Percentiles rank a stretch among this genome's conserved stretches.
Evolutionary conservation across 2,329 filamentous ascomycete genomes (phyloP).

Genomic region (Periconia macrospinosa): DNA sequence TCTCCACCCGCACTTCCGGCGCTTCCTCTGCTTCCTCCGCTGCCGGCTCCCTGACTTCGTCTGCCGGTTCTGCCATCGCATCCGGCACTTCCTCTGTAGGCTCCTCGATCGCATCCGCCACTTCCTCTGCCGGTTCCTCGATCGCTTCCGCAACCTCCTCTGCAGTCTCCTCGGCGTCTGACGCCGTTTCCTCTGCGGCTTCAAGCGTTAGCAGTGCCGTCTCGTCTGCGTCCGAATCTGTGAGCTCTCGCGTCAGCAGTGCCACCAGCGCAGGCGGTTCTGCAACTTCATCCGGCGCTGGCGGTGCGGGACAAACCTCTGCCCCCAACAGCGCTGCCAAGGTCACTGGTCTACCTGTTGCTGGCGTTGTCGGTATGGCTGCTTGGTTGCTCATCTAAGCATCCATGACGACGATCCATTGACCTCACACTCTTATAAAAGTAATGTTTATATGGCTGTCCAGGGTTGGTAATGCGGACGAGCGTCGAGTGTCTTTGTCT

Average conservation of each 20-base stretch:
- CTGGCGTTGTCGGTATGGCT: slow-evolving; percentile 40
- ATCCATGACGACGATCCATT: slow-evolving; percentile 6
- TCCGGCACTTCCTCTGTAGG: background rate
- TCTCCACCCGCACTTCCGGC: slow-evolving; percentile 14
- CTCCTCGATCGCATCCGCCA: background rate
- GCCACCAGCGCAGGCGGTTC: slow-evolving; percentile 11
- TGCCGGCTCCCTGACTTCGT: slow-evolving; percentile 1
- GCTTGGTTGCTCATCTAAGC: slow-evolving; percentile 44
- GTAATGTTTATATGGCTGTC: slow-evolving; percentile 36
- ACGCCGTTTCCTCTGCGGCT: slow-evolving; percentile 2
- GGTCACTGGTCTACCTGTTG: slow-evolving; percentile 40
- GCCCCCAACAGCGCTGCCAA: slow-evolving; percentile 28
- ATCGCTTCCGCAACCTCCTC: background rate
- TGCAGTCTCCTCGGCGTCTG: slow-evolving; percentile 4
- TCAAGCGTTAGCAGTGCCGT: slow-evolving; percentile 1
- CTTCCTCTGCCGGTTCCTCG: background rate
- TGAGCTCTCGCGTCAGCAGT: background rate
- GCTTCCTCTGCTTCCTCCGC: slow-evolving; percentile 4
- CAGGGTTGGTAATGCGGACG: slow-evolving; percentile 14
- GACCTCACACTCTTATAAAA: slow-evolving; percentile 22
- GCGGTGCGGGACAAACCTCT: slow-evolving; percentile 9
- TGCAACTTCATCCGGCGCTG: slow-evolving; percentile 13
- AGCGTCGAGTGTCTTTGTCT: slow-evolving; percentile 7
- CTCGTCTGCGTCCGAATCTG: slow-evolving; percentile 3
- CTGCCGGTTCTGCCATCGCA: background rate